These are phyloP conservation scores for Aspergillus oerlinghausenensis DNA, from an alignment of 2,329 filamentous ascomycete genomes.

Conservation along the genomic window DNA sequence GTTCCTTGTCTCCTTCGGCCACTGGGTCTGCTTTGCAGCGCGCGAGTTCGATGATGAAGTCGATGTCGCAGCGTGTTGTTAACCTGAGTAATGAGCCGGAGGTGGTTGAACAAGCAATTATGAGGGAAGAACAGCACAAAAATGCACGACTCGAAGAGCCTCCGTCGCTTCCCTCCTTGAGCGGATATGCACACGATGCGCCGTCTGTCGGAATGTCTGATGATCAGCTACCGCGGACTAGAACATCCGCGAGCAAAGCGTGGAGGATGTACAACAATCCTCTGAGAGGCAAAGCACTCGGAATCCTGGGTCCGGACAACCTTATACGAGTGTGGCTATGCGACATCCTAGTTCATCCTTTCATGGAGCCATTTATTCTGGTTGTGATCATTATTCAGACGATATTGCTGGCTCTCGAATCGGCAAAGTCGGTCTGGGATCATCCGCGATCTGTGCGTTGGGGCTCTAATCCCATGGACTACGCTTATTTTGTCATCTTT, in stretches of 20 bases:
- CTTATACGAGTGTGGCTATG: constrained; percentile 69
- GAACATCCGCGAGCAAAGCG: constrained; percentile 35
- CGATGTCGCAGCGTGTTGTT: constrained; percentile 95
- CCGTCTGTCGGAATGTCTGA: constrained; percentile 28
- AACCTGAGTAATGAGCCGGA: constrained; percentile 94
- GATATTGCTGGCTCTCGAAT: constrained; percentile 79
- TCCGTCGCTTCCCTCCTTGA: constrained; percentile 46
- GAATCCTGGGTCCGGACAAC: constrained; percentile 77
- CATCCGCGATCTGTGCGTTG: constrained; percentile 57
- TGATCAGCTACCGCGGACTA: constrained; percentile 34
- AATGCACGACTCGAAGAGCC: constrained; percentile 51
- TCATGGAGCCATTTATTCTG: constrained; percentile 81
- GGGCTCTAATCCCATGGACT: constrained; percentile 66
- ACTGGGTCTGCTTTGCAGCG: constrained; percentile 59
- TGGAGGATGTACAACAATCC: constrained; percentile 61
- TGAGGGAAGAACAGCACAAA: constrained; percentile 52
- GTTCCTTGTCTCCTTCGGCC: constrained; percentile 60
- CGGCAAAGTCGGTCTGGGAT: constrained; percentile 65
- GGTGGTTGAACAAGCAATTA: constrained; percentile 66
- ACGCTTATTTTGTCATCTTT: constrained; percentile 76
- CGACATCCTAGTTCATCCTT: constrained; percentile 78
- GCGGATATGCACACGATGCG: constrained; percentile 43
- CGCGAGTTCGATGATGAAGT: constrained; percentile 71
- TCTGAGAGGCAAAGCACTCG: constrained; percentile 77
- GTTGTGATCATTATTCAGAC: constrained; percentile 84